These are phyloP conservation scores for Euphrasia confusa DNA, from an alignment of 257 asterid genomes.

Conservation along the genomic window DNA sequence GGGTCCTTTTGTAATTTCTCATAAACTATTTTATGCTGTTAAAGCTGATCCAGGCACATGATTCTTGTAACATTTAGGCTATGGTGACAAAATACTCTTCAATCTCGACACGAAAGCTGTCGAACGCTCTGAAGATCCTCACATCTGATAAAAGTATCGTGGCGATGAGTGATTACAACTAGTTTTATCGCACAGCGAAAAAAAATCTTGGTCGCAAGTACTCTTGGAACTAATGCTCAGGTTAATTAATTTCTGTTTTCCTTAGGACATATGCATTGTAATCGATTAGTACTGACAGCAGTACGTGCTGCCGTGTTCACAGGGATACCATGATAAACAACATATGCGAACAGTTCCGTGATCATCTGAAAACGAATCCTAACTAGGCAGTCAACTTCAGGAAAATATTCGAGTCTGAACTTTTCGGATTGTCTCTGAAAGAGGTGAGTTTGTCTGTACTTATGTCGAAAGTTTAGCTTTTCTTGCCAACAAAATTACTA, in stretches of 20 bases:
- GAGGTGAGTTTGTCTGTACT: constrained; percentile 46
- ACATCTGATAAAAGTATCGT: constrained; percentile 59
- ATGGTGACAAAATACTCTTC: constrained; percentile 71
- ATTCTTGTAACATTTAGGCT: constrained; percentile 42
- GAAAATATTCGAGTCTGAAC: constrained; percentile 60
- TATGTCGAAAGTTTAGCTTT: no score
- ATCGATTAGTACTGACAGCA: not conserved
- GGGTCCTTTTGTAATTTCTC: no score
- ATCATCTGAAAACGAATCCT: constrained; percentile 38
- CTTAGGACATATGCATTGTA: no score
- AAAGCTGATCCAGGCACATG: not conserved
- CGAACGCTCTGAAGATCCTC: constrained; percentile 72
- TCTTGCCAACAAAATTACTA: not conserved
- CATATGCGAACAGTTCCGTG: constrained; percentile 33
- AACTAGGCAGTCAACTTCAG: constrained; percentile 57
- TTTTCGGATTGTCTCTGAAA: constrained; percentile 66
- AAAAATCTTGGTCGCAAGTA: constrained; percentile 48
- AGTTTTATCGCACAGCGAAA: constrained; percentile 55
- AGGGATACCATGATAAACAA: constrained; percentile 54
- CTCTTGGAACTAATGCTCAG: constrained; percentile 77
- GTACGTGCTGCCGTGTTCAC: constrained; percentile 51
- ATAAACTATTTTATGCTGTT: not conserved
- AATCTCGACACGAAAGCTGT: constrained; percentile 77
- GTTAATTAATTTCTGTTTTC: constrained; percentile 35
- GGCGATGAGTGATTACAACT: constrained; percentile 76